phyloP scores from a whole-genome alignment of 257 asterid species.

The Solanum appendiculatum region DNA sequence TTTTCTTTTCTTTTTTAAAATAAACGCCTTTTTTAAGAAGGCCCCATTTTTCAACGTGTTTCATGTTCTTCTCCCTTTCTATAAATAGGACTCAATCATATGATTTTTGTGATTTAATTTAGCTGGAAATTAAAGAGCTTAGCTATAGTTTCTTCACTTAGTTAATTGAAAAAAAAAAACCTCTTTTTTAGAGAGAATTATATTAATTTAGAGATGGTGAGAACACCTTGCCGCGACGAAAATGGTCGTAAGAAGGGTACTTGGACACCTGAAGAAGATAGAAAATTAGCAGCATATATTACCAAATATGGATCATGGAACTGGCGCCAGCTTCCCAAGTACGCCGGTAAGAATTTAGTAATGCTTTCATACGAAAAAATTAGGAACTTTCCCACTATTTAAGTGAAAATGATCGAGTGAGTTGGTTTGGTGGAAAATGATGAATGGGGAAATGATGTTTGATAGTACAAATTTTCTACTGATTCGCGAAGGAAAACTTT shows the following conservation, averaged over 20 bases:
- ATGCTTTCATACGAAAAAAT: too few species aligned
- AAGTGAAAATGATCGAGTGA: too few species aligned
- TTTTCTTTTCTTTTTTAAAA: neutral
- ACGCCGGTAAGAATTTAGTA: neutral
- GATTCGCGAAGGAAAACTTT: too few species aligned
- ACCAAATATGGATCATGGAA: constrained; percentile 8
- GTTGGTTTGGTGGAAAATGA: too few species aligned
- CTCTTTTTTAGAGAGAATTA: neutral
- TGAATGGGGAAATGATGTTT: too few species aligned
- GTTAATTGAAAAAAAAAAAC: too few species aligned
- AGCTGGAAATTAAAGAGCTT: too few species aligned
- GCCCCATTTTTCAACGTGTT: neutral
- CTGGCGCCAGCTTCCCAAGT: constrained; percentile 6
- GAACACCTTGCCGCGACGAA: neutral
- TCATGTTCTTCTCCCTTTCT: neutral
- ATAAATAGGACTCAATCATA: neutral
- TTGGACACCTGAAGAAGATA: constrained; percentile 11
- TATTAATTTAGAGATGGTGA: neutral
- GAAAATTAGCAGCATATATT: constrained; percentile 4
- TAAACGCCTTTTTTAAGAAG: neutral
- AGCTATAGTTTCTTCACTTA: neutral
- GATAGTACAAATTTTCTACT: too few species aligned
- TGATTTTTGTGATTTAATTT: too few species aligned
- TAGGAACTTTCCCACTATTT: too few species aligned
- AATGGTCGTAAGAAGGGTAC: neutral